These are phyloP conservation scores for Amanita pseudoporphyria DNA, from an alignment of 768 basidiomycete species.

Conservation along the genomic window DNA sequence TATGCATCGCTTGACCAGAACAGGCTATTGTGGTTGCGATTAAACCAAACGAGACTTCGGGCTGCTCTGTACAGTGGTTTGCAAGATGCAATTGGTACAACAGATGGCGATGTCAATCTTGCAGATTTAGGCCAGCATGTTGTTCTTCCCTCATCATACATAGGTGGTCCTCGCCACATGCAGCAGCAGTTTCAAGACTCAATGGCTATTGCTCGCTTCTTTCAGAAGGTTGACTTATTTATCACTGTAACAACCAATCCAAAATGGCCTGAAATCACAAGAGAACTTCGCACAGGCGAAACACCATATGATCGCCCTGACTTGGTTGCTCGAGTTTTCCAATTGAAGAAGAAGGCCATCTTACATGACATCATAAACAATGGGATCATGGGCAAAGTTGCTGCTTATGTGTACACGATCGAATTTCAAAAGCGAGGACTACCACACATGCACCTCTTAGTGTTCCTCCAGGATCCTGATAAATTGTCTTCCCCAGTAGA, in stretches of 20 bases:
- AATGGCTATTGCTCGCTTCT: conserved; percentile 26
- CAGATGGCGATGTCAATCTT: neutral
- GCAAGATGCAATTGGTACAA: too few relatives aligned
- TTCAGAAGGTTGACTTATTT: conserved; percentile 29
- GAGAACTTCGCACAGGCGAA: conserved; percentile 29
- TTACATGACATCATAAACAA: conserved; percentile 24
- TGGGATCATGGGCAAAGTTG: conserved; percentile 30
- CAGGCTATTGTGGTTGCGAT: too few relatives aligned
- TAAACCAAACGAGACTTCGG: too few relatives aligned
- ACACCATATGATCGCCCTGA: conserved; percentile 34
- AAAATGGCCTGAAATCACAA: conserved; percentile 28
- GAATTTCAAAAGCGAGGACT: conserved; percentile 52
- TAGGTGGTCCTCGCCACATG: conserved; percentile 27
- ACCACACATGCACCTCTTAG: conserved; percentile 42
- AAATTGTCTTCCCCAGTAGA: too few relatives aligned
- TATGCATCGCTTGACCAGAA: too few relatives aligned
- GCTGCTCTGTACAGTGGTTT: neutral
- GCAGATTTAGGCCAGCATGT: neutral
- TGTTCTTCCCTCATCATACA: conserved; percentile 28
- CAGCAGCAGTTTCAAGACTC: conserved; percentile 29
- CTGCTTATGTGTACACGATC: conserved; percentile 39
- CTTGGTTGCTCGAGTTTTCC: conserved; percentile 35
- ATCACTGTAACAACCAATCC: conserved; percentile 38
- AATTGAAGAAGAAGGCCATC: conserved; percentile 27
- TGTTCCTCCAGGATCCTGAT: conserved; percentile 25